A percentile compares a stretch with the other conserved stretches of the same genome.
phyloP scores from a whole-genome alignment of 176 grass and related monocot genomes.

The Coix lacrymajobi region DNA sequence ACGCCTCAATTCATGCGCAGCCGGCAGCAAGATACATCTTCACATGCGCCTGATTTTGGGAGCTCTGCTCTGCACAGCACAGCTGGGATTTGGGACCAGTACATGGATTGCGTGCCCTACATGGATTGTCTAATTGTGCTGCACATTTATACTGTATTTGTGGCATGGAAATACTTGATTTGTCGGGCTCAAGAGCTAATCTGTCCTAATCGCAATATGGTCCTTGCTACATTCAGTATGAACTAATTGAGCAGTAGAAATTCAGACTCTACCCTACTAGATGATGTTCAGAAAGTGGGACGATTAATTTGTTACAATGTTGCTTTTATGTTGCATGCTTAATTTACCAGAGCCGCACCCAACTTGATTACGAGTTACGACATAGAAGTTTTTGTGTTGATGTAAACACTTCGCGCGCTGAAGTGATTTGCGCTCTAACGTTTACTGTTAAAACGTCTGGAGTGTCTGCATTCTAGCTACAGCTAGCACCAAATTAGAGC shows the following conservation, averaged over 20 bases:
- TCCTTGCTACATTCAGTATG: background rate
- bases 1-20: too few relatives aligned
- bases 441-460: background rate
- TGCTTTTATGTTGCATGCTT: background rate
- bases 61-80: background rate
- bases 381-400: background rate
- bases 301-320: background rate
- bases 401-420: background rate
- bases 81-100: background rate
- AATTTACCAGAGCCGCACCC: background rate
- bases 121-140: background rate
- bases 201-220: background rate
- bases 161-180: constrained; percentile 6
- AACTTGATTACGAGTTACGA: background rate
- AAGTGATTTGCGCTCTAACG: background rate
- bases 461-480: background rate
- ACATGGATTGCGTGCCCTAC: background rate
- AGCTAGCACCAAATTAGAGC: background rate
- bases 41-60: constrained; percentile 24
- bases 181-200: background rate
- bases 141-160: background rate
- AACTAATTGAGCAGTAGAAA: background rate
- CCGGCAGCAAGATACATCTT: constrained; percentile 13
- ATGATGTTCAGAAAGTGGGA: background rate
- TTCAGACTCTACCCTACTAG: background rate